Evolutionary conservation across 2,329 filamentous ascomycete species (phyloP), one percentile per base, ranked within the genome.

Genomic region (Grosmannia serpens): DNA sequence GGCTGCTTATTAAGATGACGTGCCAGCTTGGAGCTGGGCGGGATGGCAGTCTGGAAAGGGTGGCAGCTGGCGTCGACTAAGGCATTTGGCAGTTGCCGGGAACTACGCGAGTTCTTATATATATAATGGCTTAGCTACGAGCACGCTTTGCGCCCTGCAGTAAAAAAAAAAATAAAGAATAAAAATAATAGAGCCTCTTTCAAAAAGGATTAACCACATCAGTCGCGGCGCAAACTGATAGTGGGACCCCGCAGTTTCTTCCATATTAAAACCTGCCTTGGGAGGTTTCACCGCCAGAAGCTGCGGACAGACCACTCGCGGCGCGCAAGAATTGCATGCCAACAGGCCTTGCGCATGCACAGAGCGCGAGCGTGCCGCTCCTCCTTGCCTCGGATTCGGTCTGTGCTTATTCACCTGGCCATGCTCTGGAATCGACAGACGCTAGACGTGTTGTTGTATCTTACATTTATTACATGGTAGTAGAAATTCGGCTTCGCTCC

Each of bases 1-100:
- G 24, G n/a, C 29, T 53, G 51, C 51, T 53, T 31, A 53, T 53
- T 53, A 53, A 53, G 51, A 53, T 53, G 51, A 53, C 51, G 51
- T 53, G 50, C 31, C 15, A 20, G 38, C 31, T 50, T 50, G 24
- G 22, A 50, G 47, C 20, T 52, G 33, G 50, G 50, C 26, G 50
- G 20, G n/a, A n/a, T 22, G n/a, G 51, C 35, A 17, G 35, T 3
- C 35, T 13, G 35, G 35, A 38, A 38, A 38, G n/a, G 8, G 27
- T 31, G 27, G 29, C 41, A 44, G 50, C 50, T 52, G 51, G 51
- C 31, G 41, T 44, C 41, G 41, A 17, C 33, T 6, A 20, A 31
- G 27, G 51, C 51, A 4, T 53, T 53, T 38, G 51, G 31, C 41
- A 44, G 41, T 44, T 44, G 17, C 41, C 20, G 41, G 41, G 41